These are phyloP conservation scores for Stemphylium beticola DNA, from an alignment of 2,329 filamentous ascomycete species.

Conservation along the genomic window DNA sequence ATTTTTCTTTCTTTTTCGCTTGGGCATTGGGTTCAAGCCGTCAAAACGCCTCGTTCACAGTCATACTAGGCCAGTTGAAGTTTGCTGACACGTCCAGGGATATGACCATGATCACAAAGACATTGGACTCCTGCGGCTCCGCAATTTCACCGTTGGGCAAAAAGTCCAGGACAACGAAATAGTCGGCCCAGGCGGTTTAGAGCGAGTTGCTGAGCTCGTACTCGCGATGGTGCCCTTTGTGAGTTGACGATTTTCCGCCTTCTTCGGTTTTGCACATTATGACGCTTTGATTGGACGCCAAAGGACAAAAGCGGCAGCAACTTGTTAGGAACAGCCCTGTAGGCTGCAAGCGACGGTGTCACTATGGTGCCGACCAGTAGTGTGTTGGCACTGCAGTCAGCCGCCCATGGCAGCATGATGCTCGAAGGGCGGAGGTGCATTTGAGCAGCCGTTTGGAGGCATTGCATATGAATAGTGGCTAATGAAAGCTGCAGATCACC, in stretches of 20 bases:
- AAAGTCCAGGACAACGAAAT: conserved; percentile 71
- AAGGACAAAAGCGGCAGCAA: conserved; percentile 1
- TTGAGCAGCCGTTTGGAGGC: neutral
- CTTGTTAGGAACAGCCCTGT: conserved; percentile 27
- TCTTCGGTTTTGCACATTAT: neutral
- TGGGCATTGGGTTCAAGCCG: neutral
- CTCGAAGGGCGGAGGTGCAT: neutral
- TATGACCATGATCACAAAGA: conserved; percentile 77
- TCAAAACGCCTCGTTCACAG: neutral
- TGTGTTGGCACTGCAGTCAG: conserved; percentile 46
- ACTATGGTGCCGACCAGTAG: conserved; percentile 20
- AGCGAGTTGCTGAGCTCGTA: conserved; percentile 69
- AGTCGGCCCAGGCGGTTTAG: conserved; percentile 65
- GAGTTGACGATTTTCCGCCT: conserved; percentile 53
- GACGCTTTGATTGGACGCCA: conserved; percentile 5
- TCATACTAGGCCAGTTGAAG: neutral
- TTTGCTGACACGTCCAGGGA: conserved; percentile 61
- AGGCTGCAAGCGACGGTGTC: conserved; percentile 16
- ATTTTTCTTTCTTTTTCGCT: neutral
- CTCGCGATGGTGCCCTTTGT: conserved; percentile 78
- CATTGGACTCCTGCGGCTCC: conserved; percentile 79
- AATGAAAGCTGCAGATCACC: conserved; percentile 51
- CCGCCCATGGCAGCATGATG: conserved; percentile 16
- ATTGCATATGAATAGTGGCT: conserved; percentile 18
- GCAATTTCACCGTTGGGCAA: conserved; percentile 76